A percentile compares a stretch with the other conserved stretches of the same genome.
Evolutionary conservation across 176 grass and related monocot species (phyloP).

Genomic region (Puccinellia tenuiflora): DNA sequence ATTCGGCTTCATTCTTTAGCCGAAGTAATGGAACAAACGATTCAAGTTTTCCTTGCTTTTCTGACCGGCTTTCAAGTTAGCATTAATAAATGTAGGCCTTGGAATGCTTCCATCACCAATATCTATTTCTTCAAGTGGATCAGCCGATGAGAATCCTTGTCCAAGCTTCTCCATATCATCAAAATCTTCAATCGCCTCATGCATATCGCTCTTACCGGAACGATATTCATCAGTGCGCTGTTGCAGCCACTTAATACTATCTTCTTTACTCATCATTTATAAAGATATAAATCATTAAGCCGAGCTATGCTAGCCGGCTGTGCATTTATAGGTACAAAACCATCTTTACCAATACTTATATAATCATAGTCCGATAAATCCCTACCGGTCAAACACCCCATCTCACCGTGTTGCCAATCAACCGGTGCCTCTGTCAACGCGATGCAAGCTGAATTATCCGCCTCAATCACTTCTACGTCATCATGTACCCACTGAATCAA

Average conservation of each 20-base stretch:
- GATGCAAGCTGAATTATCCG: background rate
- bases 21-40: background rate
- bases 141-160: background rate
- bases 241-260: conserved; percentile 1
- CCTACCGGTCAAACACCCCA: background rate
- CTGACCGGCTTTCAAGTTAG: background rate
- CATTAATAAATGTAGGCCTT: background rate
- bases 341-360: background rate
- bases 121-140: background rate
- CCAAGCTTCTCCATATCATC: background rate
- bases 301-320: background rate
- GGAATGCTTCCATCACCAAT: background rate
- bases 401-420: conserved; percentile 1
- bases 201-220: background rate
- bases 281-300: background rate
- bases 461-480: background rate
- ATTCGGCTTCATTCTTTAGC: too few relatives aligned
- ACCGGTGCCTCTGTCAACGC: background rate
- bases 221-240: background rate
- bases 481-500: background rate
- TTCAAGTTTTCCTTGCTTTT: background rate
- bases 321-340: background rate
- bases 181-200: background rate
- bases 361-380: background rate
- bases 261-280: background rate